phyloP scores from a whole-genome alignment of 805 yeast species.

The Zygoascus flipseniorum region DNA sequence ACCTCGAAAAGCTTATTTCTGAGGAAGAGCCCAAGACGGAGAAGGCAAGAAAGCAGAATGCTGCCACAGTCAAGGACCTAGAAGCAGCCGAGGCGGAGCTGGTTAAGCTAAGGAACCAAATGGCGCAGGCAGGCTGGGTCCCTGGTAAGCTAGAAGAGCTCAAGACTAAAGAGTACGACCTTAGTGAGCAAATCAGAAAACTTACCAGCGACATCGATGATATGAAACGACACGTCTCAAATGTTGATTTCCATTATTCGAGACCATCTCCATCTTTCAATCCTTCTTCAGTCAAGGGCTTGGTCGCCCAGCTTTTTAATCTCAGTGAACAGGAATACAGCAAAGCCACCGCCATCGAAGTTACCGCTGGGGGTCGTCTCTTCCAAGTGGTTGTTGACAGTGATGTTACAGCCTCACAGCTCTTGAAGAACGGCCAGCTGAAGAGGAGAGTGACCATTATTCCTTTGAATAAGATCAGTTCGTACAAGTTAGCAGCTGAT shows the following conservation, averaged over 20 bases:
- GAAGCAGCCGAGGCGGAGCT: conserved; percentile 35
- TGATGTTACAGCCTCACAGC: conserved; percentile 73
- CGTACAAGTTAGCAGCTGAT: conserved; percentile 45
- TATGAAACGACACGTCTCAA: conserved; percentile 56
- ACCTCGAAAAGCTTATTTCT: conserved; percentile 48
- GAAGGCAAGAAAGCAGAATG: conserved; percentile 46
- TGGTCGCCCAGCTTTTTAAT: conserved; percentile 77
- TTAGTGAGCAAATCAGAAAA: conserved; percentile 38
- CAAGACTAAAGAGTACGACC: conserved; percentile 17
- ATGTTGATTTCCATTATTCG: conserved; percentile 66
- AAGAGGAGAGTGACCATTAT: conserved; percentile 81
- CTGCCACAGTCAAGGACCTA: conserved; percentile 35
- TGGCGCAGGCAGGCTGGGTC: conserved; percentile 42
- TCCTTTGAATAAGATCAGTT: conserved; percentile 78
- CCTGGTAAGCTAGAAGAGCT: conserved; percentile 19
- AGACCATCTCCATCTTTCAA: conserved; percentile 57
- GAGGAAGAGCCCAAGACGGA: conserved; percentile 26
- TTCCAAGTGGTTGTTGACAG: conserved; percentile 88
- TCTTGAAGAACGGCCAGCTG: conserved; percentile 70
- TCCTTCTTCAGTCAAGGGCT: conserved; percentile 63
- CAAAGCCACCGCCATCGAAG: conserved; percentile 77
- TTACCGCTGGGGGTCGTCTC: conserved; percentile 87
- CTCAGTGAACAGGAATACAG: conserved; percentile 47
- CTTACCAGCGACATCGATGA: conserved; percentile 42
- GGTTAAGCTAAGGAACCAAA: conserved; percentile 31